These are phyloP conservation scores for Dendryphion nanum DNA, from an alignment of 2,329 filamentous ascomycete species.

Conservation along the genomic window DNA sequence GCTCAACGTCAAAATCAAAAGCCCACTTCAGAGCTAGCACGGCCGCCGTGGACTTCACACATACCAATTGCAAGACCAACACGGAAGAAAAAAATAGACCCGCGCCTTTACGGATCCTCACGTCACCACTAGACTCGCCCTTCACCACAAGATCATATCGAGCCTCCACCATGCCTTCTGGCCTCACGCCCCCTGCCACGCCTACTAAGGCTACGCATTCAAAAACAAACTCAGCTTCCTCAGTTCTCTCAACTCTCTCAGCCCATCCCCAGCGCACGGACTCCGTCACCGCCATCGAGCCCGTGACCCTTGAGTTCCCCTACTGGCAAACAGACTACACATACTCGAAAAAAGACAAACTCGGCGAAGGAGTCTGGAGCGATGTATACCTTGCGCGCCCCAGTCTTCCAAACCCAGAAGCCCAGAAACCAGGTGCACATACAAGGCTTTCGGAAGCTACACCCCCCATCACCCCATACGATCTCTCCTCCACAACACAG, in stretches of 20 bases:
- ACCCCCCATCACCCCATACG: conserved; percentile 28
- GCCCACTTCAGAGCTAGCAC: too few relatives aligned
- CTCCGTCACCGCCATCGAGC: neutral
- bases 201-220: conserved; percentile 20
- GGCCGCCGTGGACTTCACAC: too few relatives aligned
- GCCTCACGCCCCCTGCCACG: conserved; percentile 29
- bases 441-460: conserved; percentile 12
- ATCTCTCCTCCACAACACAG: conserved; percentile 15
- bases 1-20: too few relatives aligned
- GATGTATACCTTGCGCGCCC: conserved; percentile 36
- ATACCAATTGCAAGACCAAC: too few relatives aligned
- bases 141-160: conserved; percentile 15
- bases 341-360: conserved; percentile 23
- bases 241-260: too few relatives aligned
- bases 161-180: too few relatives aligned
- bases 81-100: conserved; percentile 1
- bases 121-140: conserved; percentile 28
- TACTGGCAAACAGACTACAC: conserved; percentile 26
- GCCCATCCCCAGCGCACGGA: too few relatives aligned
- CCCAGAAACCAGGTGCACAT: neutral
- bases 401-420: conserved; percentile 7
- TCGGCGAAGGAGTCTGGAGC: conserved; percentile 37
- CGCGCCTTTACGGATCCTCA: conserved; percentile 8
- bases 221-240: too few relatives aligned
- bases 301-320: conserved; percentile 13